Percentiles rank a stretch among this genome's conserved stretches.
These are phyloP conservation scores for Ambrosia trifida DNA, from an alignment of 129 eudicot genomes.

Conservation along the genomic window DNA sequence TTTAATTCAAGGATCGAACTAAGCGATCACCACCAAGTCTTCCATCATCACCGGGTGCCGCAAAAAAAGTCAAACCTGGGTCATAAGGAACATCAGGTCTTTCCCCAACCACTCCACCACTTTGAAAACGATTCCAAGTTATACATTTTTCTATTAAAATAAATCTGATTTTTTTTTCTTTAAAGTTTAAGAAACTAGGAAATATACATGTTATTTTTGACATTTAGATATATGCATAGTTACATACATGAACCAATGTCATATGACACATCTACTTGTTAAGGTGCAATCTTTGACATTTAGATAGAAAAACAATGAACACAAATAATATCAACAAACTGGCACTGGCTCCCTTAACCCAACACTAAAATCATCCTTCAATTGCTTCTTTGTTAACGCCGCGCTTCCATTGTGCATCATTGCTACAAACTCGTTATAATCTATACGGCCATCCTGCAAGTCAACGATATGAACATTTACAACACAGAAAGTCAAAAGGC, in stretches of 20 bases:
- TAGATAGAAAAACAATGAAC: not conserved
- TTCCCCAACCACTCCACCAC: no score
- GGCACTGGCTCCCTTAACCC: conserved; percentile 29
- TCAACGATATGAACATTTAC: not conserved
- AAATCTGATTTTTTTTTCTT: no score
- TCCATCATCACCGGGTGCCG: no score
- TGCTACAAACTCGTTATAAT: conserved; percentile 69
- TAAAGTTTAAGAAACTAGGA: no score
- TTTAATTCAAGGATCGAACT: no score
- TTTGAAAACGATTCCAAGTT: no score
- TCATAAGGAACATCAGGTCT: no score
- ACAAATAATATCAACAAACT: conserved; percentile 32
- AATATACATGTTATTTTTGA: not conserved
- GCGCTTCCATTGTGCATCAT: conserved; percentile 68
- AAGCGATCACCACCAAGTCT: no score
- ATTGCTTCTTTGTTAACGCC: conserved; percentile 36
- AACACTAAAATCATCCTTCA: conserved; percentile 39
- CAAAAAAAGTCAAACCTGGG: no score
- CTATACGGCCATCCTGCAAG: conserved; percentile 81
- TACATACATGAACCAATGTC: not conserved
- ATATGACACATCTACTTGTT: not conserved
- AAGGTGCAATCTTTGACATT: conserved; percentile 10
- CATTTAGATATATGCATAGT: conserved; percentile 9
- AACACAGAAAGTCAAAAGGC: not conserved
- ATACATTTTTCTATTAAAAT: no score